phyloP scores from a whole-genome alignment of 805 yeast species.

The Candida oleophila region DNA sequence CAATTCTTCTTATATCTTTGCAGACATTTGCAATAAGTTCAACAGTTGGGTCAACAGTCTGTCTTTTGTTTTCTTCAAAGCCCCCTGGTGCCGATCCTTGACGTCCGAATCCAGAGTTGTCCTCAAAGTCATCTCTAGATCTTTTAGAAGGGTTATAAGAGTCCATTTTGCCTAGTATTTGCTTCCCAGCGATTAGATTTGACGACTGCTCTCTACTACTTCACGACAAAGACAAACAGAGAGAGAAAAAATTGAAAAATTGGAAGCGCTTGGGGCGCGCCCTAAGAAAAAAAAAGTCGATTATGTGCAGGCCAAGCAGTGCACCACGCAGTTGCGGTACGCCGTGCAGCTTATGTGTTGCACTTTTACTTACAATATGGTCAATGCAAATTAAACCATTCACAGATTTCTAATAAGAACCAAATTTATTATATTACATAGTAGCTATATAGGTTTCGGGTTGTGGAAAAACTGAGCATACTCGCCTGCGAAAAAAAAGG shows the following conservation, averaged over 20 bases:
- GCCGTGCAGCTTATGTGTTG: too few relatives aligned
- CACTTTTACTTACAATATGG: too few relatives aligned
- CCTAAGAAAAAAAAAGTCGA: too few relatives aligned
- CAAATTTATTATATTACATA: background rate
- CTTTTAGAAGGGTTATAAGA: slow-evolving; percentile 20
- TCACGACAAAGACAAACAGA: background rate
- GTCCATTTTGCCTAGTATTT: too few relatives aligned
- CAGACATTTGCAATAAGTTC: slow-evolving; percentile 44
- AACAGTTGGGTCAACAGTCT: slow-evolving; percentile 38
- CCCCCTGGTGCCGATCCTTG: slow-evolving; percentile 14
- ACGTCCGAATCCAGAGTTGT: slow-evolving; percentile 11
- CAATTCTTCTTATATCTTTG: slow-evolving; percentile 44
- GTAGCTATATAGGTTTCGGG: background rate
- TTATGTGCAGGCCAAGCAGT: too few relatives aligned
- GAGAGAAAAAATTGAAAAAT: background rate
- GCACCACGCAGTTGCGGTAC: too few relatives aligned
- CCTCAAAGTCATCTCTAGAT: slow-evolving; percentile 31
- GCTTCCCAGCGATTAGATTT: too few relatives aligned
- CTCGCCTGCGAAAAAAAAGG: background rate
- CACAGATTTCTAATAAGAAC: too few relatives aligned
- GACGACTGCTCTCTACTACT: too few relatives aligned
- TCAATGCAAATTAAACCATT: too few relatives aligned
- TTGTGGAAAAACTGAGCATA: background rate
- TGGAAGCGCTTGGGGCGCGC: too few relatives aligned
- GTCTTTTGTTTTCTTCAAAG: slow-evolving; percentile 31